These are phyloP conservation scores for Candida glucosophila DNA, from an alignment of 1,139 yeast genomes.

Conservation along the genomic window DNA sequence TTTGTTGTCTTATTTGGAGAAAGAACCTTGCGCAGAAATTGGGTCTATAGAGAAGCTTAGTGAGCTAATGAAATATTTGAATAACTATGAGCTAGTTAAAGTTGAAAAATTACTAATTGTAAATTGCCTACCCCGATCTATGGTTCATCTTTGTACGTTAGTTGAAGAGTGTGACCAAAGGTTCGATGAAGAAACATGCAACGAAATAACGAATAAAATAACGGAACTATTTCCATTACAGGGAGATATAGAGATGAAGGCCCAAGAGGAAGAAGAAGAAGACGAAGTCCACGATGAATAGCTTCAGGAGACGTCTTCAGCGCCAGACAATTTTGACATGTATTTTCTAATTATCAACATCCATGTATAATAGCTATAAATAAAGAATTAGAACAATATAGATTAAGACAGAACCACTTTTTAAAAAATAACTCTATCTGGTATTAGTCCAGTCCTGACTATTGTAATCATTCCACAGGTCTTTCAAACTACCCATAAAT, in stretches of 20 bases:
- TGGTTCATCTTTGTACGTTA: constrained; percentile 70
- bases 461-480: constrained; percentile 27
- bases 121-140: constrained; percentile 68
- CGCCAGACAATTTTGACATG: too few species aligned
- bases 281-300: too few species aligned
- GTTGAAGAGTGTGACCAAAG: constrained; percentile 91
- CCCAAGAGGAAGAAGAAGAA: too few species aligned
- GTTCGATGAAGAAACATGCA: constrained; percentile 55
- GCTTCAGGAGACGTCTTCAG: too few species aligned
- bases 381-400: too few species aligned
- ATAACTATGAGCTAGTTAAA: constrained; percentile 57
- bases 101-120: constrained; percentile 80
- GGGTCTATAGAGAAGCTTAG: constrained; percentile 42
- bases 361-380: too few species aligned
- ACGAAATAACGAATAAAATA: constrained; percentile 44
- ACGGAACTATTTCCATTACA: constrained; percentile 39
- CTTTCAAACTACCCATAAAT: constrained; percentile 29
- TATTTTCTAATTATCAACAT: too few species aligned
- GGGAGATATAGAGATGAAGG: constrained; percentile 16
- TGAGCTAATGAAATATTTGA: constrained; percentile 42
- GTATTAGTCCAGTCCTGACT: too few species aligned
- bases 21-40: constrained; percentile 33
- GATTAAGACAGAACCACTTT: too few species aligned
- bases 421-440: too few species aligned
- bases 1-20: constrained; percentile 38